Conservation (phyloP, 2,329 filamentous ascomycete species). For the Alternaria sp. region DNA sequence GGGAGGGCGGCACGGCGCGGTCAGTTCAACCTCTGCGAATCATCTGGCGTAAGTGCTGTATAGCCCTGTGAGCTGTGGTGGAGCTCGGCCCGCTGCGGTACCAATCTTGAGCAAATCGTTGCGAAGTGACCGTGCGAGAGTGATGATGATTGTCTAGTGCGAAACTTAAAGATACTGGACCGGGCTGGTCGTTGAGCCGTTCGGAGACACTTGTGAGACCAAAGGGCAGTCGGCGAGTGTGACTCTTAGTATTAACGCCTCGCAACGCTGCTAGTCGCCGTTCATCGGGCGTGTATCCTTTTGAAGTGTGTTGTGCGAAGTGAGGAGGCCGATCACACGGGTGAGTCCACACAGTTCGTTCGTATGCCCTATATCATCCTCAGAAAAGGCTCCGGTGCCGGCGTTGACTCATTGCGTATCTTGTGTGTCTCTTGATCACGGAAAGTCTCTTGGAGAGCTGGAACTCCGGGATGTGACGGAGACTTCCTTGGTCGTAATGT, state of each 20-base stretch:
- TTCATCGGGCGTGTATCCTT: slow-evolving; percentile 13
- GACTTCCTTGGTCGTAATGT: neutral
- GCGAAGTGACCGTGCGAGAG: slow-evolving; percentile 9
- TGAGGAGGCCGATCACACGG: slow-evolving; percentile 4
- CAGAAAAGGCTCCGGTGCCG: neutral
- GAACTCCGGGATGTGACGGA: neutral
- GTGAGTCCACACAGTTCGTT: neutral
- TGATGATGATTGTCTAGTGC: slow-evolving; percentile 11
- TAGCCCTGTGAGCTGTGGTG: slow-evolving; percentile 23
- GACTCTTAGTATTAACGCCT: neutral
- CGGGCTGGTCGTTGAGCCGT: slow-evolving; percentile 4
- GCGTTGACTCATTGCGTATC: neutral
- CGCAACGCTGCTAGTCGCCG: neutral
- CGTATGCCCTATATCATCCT: neutral
- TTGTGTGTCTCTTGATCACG: neutral
- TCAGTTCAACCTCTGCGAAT: slow-evolving; percentile 30
- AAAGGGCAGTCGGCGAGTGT: neutral
- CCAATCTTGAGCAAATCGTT: slow-evolving; percentile 14
- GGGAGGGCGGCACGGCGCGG: slow-evolving; percentile 42
- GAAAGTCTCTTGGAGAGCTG: neutral
- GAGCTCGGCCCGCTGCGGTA: slow-evolving; percentile 31
- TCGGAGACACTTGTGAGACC: slow-evolving; percentile 7
- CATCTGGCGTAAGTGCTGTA: slow-evolving; percentile 18
- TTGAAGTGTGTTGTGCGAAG: slow-evolving; percentile 19
- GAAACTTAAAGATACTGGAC: slow-evolving; percentile 1